phyloP scores from a whole-genome alignment of 768 basidiomycete genomes.

The Rhodotorula graminis region DNA sequence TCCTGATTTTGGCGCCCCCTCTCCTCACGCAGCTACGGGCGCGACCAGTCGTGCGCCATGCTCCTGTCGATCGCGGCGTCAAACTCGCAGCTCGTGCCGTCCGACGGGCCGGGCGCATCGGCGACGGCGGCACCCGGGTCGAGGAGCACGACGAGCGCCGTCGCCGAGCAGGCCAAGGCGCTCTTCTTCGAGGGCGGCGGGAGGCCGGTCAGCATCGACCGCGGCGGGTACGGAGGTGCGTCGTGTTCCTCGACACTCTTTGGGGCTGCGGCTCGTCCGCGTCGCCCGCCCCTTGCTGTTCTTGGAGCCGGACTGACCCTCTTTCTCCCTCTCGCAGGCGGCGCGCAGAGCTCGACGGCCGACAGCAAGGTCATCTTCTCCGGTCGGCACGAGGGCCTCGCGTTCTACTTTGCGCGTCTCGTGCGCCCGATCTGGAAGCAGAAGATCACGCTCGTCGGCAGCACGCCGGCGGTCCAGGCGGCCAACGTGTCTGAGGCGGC shows the following conservation, averaged over 20 bases:
- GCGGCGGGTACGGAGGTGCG: constrained; percentile 37
- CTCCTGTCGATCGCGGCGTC: constrained; percentile 77
- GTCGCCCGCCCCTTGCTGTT: no score
- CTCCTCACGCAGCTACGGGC: constrained; percentile 63
- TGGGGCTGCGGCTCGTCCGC: not conserved
- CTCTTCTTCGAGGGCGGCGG: constrained; percentile 45
- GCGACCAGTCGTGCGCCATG: constrained; percentile 90
- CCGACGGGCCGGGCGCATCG: not conserved
- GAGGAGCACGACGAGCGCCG: constrained; percentile 50
- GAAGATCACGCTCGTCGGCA: constrained; percentile 56
- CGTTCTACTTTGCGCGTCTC: constrained; percentile 77
- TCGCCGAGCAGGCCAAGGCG: constrained; percentile 45
- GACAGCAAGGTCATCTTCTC: constrained; percentile 58
- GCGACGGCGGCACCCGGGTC: not conserved
- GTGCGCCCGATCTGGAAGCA: constrained; percentile 81
- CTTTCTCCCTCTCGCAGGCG: not conserved
- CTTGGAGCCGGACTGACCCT: no score
- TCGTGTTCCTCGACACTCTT: not conserved
- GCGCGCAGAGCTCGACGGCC: constrained; percentile 1
- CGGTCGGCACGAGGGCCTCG: constrained; percentile 81
- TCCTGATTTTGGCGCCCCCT: not conserved
- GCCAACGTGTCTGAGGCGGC: constrained; percentile 60
- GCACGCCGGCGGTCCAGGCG: constrained; percentile 6
- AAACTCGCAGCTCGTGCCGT: constrained; percentile 61
- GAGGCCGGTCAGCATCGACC: constrained; percentile 56